Evolutionary conservation across 2,329 filamentous ascomycete genomes (phyloP).

Genomic region (Dactylellina cionopaga): DNA sequence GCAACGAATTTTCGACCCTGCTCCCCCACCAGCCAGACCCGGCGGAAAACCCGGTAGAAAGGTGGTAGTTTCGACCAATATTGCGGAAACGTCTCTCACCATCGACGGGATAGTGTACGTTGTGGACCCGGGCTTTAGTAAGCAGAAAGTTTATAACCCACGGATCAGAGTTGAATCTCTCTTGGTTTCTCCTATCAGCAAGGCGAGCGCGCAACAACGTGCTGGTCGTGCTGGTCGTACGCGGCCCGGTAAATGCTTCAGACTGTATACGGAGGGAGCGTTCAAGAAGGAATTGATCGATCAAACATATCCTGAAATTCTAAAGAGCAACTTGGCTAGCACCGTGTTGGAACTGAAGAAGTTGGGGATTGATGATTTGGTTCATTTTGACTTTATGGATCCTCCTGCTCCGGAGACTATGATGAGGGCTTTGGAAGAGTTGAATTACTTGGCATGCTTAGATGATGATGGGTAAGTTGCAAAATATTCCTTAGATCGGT

Average conservation of each 20-base stretch:
- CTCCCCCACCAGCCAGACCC: slow-evolving; percentile 75
- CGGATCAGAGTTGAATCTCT: slow-evolving; percentile 95
- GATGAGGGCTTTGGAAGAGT: slow-evolving; percentile 95
- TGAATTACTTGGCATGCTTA: slow-evolving; percentile 95
- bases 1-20: slow-evolving; percentile 92
- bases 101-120: slow-evolving; percentile 99
- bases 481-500: background rate
- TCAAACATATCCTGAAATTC: slow-evolving; percentile 94
- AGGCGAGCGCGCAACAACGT: slow-evolving; percentile 94
- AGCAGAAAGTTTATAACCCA: slow-evolving; percentile 99
- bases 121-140: slow-evolving; percentile 98
- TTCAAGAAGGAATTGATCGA: slow-evolving; percentile 99
- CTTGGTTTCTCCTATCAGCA: slow-evolving; percentile 96
- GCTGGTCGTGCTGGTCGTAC: slow-evolving; percentile 99
- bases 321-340: slow-evolving; percentile 91
- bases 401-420: slow-evolving; percentile 96
- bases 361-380: slow-evolving; percentile 90
- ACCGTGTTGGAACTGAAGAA: slow-evolving; percentile 98
- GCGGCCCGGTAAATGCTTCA: slow-evolving; percentile 96
- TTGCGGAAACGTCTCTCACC: slow-evolving; percentile 95
- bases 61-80: slow-evolving; percentile 94
- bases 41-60: slow-evolving; percentile 91
- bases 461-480: slow-evolving; percentile 79
- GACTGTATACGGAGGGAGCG: slow-evolving; percentile 90
- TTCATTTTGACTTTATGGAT: slow-evolving; percentile 99